Conservation (phyloP, 1,139 yeast species). For the Nakaseomyces bracarensis region DNA sequence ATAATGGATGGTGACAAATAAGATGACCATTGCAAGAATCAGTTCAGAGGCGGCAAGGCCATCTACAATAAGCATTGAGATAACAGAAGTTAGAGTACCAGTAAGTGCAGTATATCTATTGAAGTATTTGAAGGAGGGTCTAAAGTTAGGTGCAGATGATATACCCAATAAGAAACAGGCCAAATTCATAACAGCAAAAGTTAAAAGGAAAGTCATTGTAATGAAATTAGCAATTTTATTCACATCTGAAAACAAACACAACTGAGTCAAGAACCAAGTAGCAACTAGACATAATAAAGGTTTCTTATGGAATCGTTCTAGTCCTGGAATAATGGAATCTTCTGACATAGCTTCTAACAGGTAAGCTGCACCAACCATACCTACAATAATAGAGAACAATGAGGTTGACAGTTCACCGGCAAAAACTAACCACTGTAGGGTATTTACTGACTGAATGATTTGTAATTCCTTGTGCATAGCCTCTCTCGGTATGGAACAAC, state of each 20-base stretch:
- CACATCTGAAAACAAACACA: slow-evolving; percentile 78
- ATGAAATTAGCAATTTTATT: slow-evolving; percentile 91
- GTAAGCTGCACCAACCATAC: slow-evolving; percentile 89
- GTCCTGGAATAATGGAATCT: slow-evolving; percentile 76
- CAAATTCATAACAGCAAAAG: slow-evolving; percentile 84
- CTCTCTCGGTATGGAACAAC: slow-evolving; percentile 69
- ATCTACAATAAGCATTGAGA: slow-evolving; percentile 92
- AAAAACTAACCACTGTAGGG: slow-evolving; percentile 63
- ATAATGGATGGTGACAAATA: slow-evolving; percentile 76
- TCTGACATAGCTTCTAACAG: slow-evolving; percentile 84
- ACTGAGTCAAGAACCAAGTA: slow-evolving; percentile 77
- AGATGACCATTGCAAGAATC: slow-evolving; percentile 51
- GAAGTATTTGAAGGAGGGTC: slow-evolving; percentile 89
- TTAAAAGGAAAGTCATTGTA: slow-evolving; percentile 94
- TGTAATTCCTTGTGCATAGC: slow-evolving; percentile 70
- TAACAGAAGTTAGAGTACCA: slow-evolving; percentile 61
- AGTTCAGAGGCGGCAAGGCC: slow-evolving; percentile 78
- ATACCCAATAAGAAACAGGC: slow-evolving; percentile 84
- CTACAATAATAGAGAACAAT: slow-evolving; percentile 85
- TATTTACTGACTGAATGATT: slow-evolving; percentile 70
- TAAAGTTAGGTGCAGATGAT: slow-evolving; percentile 91
- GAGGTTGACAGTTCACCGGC: slow-evolving; percentile 87
- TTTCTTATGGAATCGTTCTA: slow-evolving; percentile 50
- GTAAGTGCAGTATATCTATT: slow-evolving; percentile 69
- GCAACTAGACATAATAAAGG: slow-evolving; percentile 57